Percentiles rank a stretch among this genome's conserved stretches.
phyloP scores from a whole-genome alignment of 1,284 basidiomycete species.

The Ustilago curta region DNA sequence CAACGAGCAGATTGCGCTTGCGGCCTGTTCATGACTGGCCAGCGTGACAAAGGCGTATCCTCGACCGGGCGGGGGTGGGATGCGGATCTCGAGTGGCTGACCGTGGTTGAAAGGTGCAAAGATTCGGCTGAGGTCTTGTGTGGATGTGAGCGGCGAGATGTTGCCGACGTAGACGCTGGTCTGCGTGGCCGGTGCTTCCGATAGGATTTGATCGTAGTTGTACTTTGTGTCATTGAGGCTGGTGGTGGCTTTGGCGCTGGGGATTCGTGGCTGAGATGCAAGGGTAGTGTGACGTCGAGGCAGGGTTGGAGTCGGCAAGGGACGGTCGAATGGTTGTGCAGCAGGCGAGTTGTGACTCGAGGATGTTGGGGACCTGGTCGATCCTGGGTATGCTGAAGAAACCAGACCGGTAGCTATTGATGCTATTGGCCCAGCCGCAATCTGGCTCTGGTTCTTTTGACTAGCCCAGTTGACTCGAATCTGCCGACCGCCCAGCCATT shows the following conservation, averaged over 20 bases:
- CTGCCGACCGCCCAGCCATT: slow-evolving; percentile 96
- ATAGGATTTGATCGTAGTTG: slow-evolving; percentile 84
- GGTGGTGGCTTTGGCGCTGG: not conserved
- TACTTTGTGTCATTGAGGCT: slow-evolving; percentile 12
- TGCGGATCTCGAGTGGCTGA: slow-evolving; percentile 93
- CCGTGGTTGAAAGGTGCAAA: slow-evolving; percentile 88
- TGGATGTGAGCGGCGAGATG: slow-evolving; percentile 92
- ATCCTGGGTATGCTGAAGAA: not conserved
- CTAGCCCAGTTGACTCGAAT: slow-evolving; percentile 99
- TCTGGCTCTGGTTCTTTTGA: slow-evolving; percentile 85
- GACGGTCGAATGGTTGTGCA: slow-evolving; percentile 6
- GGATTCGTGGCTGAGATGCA: not conserved
- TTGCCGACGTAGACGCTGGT: slow-evolving; percentile 98
- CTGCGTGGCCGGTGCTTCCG: slow-evolving; percentile 90
- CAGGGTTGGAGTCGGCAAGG: not conserved
- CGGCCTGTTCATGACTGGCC: slow-evolving; percentile 96
- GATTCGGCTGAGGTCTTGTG: slow-evolving; percentile 92
- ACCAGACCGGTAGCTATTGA: not conserved
- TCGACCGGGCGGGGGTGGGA: slow-evolving; percentile 80
- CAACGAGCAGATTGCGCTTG: slow-evolving; percentile 93
- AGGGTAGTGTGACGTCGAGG: slow-evolving; percentile 39
- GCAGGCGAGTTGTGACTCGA: slow-evolving; percentile 8
- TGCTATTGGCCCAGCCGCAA: not conserved
- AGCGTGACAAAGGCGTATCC: slow-evolving; percentile 99
- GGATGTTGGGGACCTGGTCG: not conserved